Evolutionary conservation across 495 filamentous ascomycete species (phyloP), one percentile per base, ranked within the genome.

Genomic region (Amniculicola lignicola): DNA sequence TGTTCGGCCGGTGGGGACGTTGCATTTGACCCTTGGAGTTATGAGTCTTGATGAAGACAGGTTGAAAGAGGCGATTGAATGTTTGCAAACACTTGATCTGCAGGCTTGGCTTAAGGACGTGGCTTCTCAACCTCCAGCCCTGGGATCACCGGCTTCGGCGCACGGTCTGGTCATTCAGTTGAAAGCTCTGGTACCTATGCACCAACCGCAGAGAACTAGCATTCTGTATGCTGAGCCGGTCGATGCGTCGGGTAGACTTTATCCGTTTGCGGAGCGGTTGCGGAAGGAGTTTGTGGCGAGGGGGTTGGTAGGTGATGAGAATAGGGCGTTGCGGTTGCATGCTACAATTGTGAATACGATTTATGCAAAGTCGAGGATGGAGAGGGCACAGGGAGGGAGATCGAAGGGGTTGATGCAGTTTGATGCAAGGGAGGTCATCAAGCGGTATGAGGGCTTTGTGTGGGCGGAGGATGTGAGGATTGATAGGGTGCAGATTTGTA

Each of bases 321-420:
- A 63, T 1, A 71, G 90, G 27, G 80, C 81, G n/a, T 67, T 97
- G 42, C 77, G 87, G 16, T 66, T 96, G 43, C 92, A 96, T 67
- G 89, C 87, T 14, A 95, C 92, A 2, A 75, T 96, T 3, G 70
- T 93, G 18, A 96, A 96, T 69, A 96, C 90, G 6, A 80, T 90
- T 25, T 96, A 96, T 67, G 81, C 85, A 28, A 79, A 75, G 55
- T 73, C 68, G 0, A 63, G 58, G 37, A 35, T 41, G 41, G 67
- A 57, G 70, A 21, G 72, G 62, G 65, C 69, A 58, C 57, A 73
- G 35, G 64, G 64, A 1, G 51, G 59, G 7, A 59, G 66, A 25
- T 61, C 66, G 21, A 64, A 65, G 19, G 62, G 59, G 9, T 64
- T 53, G 23, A 37, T 67, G 15, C 57, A 53, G 31, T 63, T 74